Evolutionary conservation across 2,329 filamentous ascomycete genomes (phyloP).

Genomic region (Neopestalotiopsis clavispora): DNA sequence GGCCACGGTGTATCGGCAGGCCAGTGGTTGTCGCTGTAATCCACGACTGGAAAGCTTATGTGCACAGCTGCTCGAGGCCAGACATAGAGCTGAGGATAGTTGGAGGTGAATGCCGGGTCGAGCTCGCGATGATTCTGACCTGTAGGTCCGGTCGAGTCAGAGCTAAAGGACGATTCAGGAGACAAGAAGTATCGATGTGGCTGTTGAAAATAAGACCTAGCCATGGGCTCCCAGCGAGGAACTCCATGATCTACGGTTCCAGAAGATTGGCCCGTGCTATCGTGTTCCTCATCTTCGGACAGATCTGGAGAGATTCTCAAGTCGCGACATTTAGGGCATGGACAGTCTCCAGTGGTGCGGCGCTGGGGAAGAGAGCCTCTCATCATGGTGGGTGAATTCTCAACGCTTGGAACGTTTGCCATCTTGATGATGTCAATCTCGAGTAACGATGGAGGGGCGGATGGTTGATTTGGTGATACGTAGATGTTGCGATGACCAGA

Average conservation of each 20-base stretch:
- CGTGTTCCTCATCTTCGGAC: neutral
- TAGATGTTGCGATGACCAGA: neutral
- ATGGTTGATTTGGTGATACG: neutral
- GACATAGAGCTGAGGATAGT: constrained; percentile 24
- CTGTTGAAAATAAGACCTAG: neutral
- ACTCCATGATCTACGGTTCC: neutral
- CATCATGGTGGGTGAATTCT: neutral
- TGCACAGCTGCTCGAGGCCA: constrained; percentile 27
- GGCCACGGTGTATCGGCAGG: constrained; percentile 19
- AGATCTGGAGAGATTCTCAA: neutral
- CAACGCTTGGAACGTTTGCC: neutral
- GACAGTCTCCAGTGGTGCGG: neutral
- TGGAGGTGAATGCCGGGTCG: neutral
- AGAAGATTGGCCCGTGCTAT: neutral
- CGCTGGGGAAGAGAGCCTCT: neutral
- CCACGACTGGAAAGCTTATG: constrained; percentile 32
- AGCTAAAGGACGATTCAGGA: neutral
- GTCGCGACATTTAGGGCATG: neutral
- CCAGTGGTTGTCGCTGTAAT: constrained; percentile 25
- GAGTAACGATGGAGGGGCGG: neutral
- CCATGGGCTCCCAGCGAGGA: neutral
- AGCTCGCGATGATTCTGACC: neutral
- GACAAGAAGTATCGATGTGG: neutral
- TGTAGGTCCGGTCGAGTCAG: too few species aligned
- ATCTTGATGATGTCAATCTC: neutral